Evolutionary conservation across 257 asterid species (phyloP).

Genomic region (Echites panduratus): DNA sequence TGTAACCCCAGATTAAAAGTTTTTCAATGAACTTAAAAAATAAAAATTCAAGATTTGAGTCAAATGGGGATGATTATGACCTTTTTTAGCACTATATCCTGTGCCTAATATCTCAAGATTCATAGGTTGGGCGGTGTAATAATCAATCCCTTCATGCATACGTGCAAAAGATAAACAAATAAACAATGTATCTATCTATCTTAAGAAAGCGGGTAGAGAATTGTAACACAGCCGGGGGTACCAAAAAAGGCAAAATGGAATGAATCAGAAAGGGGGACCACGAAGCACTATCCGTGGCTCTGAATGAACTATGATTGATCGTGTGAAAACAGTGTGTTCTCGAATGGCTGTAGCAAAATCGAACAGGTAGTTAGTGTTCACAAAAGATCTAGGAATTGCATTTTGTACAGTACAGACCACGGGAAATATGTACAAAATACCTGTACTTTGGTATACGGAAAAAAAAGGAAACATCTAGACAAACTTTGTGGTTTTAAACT

Average conservation of each 20-base stretch:
- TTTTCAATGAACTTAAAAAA: background rate
- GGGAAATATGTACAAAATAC: background rate
- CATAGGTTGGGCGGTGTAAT: conserved; percentile 20
- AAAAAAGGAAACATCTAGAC: background rate
- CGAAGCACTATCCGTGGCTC: conserved; percentile 20
- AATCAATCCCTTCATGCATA: background rate
- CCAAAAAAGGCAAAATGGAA: background rate
- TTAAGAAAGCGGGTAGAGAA: background rate
- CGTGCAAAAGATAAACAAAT: background rate
- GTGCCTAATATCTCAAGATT: conserved; percentile 8
- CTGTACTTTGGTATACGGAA: background rate
- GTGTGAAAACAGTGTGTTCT: background rate
- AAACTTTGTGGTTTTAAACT: background rate
- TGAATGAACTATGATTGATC: background rate
- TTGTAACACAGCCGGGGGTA: background rate
- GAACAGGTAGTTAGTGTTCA: background rate
- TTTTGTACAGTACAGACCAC: background rate
- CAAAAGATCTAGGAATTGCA: too few species aligned
- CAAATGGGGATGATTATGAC: conserved; percentile 17
- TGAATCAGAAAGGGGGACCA: conserved; percentile 8
- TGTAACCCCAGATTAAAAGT: conserved; percentile 9
- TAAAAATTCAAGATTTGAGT: conserved; percentile 1
- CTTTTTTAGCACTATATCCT: conserved; percentile 1
- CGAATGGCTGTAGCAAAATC: background rate
- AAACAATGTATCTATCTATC: background rate